These are phyloP conservation scores for Chlamydomonas sp. DNA, from an alignment of 139 green algal species.

Conservation along the genomic window DNA sequence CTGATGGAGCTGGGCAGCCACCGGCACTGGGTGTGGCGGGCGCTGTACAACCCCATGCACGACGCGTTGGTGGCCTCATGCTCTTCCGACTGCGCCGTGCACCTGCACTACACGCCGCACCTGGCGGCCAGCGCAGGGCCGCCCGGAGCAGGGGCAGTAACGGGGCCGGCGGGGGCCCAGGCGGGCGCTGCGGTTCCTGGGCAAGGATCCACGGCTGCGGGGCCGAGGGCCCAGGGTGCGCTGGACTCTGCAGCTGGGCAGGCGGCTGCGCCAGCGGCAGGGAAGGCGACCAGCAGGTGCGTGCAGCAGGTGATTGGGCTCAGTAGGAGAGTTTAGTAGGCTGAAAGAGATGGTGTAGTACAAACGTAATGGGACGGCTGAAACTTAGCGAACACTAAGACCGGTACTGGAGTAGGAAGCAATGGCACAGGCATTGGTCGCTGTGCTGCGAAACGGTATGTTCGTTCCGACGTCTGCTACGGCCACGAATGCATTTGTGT, in stretches of 20 bases:
- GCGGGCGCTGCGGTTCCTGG: neutral
- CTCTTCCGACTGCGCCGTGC: constrained; percentile 76
- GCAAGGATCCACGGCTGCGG: neutral
- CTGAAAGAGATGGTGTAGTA: too few species aligned
- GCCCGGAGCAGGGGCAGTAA: neutral
- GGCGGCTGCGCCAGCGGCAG: neutral
- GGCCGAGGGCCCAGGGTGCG: neutral
- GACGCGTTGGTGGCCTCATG: constrained; percentile 76
- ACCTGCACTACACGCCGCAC: constrained; percentile 67
- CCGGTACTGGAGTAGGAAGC: neutral
- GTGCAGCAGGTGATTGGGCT: neutral
- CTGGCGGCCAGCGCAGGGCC: constrained; percentile 7
- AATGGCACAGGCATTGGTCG: neutral
- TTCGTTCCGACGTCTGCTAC: too few species aligned
- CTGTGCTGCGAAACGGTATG: neutral
- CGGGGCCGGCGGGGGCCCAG: neutral
- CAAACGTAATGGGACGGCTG: too few species aligned
- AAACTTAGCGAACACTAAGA: neutral
- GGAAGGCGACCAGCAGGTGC: neutral
- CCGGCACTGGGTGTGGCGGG: constrained; percentile 87
- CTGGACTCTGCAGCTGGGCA: too few species aligned
- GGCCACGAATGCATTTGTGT: too few species aligned
- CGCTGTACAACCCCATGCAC: constrained; percentile 74
- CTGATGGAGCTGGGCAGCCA: constrained; percentile 78
- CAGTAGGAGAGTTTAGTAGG: too few species aligned